Evolutionary conservation across 192 early-diverging fungal genomes (phyloP).

Genomic region (Gigaspora rosea): DNA sequence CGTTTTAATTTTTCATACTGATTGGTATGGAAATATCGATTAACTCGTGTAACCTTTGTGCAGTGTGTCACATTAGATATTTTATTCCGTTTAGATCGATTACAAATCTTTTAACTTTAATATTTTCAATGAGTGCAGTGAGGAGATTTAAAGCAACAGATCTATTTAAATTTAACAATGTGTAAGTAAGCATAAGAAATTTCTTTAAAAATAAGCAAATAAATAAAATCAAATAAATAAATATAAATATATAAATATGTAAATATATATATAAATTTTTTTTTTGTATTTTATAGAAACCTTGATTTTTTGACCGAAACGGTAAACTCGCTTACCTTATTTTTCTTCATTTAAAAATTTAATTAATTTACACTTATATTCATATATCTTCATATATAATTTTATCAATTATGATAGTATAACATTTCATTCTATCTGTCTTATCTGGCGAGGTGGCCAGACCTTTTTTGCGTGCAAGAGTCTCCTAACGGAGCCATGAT

Average conservation of each 20-base stretch:
- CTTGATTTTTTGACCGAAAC: conserved; percentile 94
- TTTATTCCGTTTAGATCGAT: too few species aligned
- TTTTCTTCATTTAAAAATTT: neutral
- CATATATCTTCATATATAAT: neutral
- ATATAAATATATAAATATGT: neutral
- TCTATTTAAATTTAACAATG: conserved; percentile 92
- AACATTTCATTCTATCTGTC: conserved; percentile 91
- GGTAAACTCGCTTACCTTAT: conserved; percentile 43
- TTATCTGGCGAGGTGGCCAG: conserved; percentile 93
- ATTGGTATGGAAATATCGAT: too few species aligned
- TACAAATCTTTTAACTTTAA: too few species aligned
- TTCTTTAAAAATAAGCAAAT: neutral
- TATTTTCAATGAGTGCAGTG: conserved; percentile 39
- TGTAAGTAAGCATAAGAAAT: conserved; percentile 50
- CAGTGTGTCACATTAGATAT: too few species aligned
- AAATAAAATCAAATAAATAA: neutral
- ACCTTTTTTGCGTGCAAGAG: conserved; percentile 85
- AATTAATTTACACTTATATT: neutral
- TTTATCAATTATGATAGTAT: conserved; percentile 62
- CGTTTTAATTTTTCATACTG: neutral
- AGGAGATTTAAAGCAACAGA: conserved; percentile 80
- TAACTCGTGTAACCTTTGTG: too few species aligned
- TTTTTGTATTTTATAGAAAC: conserved; percentile 56
- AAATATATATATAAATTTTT: conserved; percentile 9
- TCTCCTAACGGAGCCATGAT: conserved; percentile 69